Evolutionary conservation across 2,329 filamentous ascomycete species (phyloP), one percentile per base, ranked within the genome.

Genomic region (Talaromyces piceae): DNA sequence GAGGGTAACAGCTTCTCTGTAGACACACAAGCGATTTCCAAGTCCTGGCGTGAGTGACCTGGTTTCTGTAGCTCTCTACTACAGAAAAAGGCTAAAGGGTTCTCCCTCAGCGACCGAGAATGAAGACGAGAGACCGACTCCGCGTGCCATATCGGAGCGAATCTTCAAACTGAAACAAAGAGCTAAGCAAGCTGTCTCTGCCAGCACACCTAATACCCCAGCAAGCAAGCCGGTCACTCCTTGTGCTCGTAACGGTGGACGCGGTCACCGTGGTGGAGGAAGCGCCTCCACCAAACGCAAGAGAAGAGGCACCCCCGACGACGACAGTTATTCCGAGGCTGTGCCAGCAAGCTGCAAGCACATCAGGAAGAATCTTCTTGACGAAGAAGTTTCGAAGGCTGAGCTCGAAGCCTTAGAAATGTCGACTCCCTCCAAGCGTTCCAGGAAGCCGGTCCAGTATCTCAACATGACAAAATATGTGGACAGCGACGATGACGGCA

Each of bases 131-230:
- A 41, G 18, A 12, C 51, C 51, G 9, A 52, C 51, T n/a, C 23
- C 46, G 1, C 46, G 51, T 5, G 51, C 51, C 11, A 47, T 52
- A 4, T 52, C 51, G 0, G 51, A 52, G 22, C 51, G 48, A 9
- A 41, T 52, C 4, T 52, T 46, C 30, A 52, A 31, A 12, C 30
- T 52, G 4, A 52, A 45, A 4, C 47, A 52, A 20, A 30, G 41
- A 4, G 51, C 51, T 9, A 47, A 39, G 2, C 27, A 22, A 5
- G 28, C 18, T 5, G 45, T 20, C 4, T 31, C 5, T 8, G 13
- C 13, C 25, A 41, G 45, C 20, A 31, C 46, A 3, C 12, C 12
- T 2, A 25, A 18, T 1, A 45, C 51, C 5, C 51, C 46, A 1
- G 9, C 33, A 3, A 30, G 23, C 11, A 16, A 39, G 26, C n/a